These are phyloP conservation scores for Saturnispora zaruensis DNA, from an alignment of 805 yeast genomes.

Conservation along the genomic window DNA sequence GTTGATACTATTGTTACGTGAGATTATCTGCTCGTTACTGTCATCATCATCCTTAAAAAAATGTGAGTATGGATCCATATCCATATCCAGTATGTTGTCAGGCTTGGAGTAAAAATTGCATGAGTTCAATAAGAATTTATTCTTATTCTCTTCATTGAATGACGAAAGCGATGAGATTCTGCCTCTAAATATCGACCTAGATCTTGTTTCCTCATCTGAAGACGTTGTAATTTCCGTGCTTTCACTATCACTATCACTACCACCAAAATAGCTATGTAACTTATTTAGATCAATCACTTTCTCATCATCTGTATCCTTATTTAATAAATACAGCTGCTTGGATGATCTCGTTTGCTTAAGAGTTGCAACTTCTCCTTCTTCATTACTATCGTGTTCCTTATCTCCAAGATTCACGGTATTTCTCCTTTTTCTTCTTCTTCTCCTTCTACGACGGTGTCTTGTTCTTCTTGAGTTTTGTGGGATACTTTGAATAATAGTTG, in stretches of 20 bases:
- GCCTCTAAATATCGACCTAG: constrained; percentile 9
- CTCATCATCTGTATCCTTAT: constrained; percentile 17
- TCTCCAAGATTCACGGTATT: constrained; percentile 24
- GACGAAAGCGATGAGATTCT: constrained; percentile 15
- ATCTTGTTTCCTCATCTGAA: constrained; percentile 12
- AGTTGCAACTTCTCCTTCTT: constrained; percentile 11
- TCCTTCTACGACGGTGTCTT: neutral
- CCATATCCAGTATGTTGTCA: constrained; percentile 8
- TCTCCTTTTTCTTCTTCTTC: constrained; percentile 20
- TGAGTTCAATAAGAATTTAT: constrained; percentile 13
- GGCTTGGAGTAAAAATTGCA: constrained; percentile 12
- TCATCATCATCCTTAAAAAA: constrained; percentile 6
- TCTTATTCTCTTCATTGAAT: constrained; percentile 15
- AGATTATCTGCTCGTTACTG: neutral
- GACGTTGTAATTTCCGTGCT: constrained; percentile 5
- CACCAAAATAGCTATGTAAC: constrained; percentile 25
- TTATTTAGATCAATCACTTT: constrained; percentile 24
- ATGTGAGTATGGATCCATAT: constrained; percentile 14
- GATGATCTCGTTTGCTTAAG: constrained; percentile 25
- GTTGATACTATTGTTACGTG: neutral
- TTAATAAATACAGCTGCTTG: constrained; percentile 21
- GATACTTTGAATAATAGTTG: constrained; percentile 19
- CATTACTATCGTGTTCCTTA: constrained; percentile 6
- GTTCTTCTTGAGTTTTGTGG: constrained; percentile 5
- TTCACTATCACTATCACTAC: constrained; percentile 13